These are phyloP conservation scores for Fusarium caatingaense DNA, from an alignment of 2,329 filamentous ascomycete genomes.

Conservation along the genomic window DNA sequence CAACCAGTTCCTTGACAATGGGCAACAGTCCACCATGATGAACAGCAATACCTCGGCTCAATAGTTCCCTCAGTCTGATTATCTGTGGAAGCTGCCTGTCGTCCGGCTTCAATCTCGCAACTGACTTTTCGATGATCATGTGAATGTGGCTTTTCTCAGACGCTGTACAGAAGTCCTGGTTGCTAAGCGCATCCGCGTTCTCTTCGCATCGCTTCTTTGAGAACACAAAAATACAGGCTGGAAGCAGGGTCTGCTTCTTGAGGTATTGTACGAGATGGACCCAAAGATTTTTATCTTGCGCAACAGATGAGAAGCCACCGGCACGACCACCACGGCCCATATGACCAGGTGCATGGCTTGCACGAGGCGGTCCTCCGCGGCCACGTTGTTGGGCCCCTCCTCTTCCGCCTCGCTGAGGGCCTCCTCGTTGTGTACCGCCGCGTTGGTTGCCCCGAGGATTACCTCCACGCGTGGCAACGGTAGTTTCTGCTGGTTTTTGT, in stretches of 20 bases:
- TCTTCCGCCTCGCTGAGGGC: conserved; percentile 60
- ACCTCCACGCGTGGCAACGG: conserved; percentile 53
- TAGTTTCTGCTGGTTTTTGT: conserved; percentile 59
- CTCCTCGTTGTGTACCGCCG: conserved; percentile 52
- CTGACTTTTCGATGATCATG: conserved; percentile 96
- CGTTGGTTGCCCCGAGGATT: conserved; percentile 53
- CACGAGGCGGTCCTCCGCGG: conserved; percentile 64
- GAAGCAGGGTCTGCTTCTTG: conserved; percentile 86
- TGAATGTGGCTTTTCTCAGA: conserved; percentile 96
- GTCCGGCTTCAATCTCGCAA: conserved; percentile 90
- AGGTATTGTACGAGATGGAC: conserved; percentile 94
- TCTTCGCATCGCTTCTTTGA: conserved; percentile 98
- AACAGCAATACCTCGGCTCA: conserved; percentile 90
- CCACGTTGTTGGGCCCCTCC: conserved; percentile 63
- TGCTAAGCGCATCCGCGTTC: conserved; percentile 93
- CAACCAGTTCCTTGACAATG: conserved; percentile 97
- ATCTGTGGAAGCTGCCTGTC: conserved; percentile 94
- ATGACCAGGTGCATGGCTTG: conserved; percentile 77
- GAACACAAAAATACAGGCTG: conserved; percentile 97
- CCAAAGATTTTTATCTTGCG: conserved; percentile 97
- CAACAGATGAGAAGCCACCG: conserved; percentile 86
- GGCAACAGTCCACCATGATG: conserved; percentile 95
- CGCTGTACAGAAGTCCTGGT: conserved; percentile 93
- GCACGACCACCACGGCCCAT: conserved; percentile 89
- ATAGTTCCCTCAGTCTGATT: conserved; percentile 83